Base-by-base conservation (phyloP, 2,329 filamentous ascomycete species). In the Sarocladium brachiariae region DNA sequence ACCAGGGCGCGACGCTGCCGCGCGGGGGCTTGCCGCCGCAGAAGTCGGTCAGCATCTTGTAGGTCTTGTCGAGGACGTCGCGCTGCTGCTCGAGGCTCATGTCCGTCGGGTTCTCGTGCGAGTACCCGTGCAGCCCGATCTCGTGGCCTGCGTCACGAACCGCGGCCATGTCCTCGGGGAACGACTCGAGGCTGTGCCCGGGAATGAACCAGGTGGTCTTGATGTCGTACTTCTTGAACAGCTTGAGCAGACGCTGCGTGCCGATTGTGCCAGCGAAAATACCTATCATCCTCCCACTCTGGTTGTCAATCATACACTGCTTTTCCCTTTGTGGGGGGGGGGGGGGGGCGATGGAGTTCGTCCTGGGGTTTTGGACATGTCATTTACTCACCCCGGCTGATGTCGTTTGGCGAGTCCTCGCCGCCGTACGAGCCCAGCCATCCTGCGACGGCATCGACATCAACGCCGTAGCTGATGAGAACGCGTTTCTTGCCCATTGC, bases 401-500 rank as follows among this genome's bases (percentile, higher is more conserved):
- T 88, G 57, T 89, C 86, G 59, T 76, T 86, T 1, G 78, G 81
- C 7, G 78, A 84, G 61, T 89, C 85, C 63, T 89, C 78, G 33
- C 86, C 84, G 14, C 83, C 83, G 58, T 90, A 89, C 0, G 80
- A 86, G 1, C 86, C 86, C 1, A 89, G 71, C 86, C 86, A 89
- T 8, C 86, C 84, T 1, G 84, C 80, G 2, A 89, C 83, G n/a
- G 84, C 85, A 56, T 89, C 85, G 23, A 89, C 83, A 54, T 89
- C 86, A 21, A 89, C 81, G 2, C 84, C 83, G 58, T 87, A 87
- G 56, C 77, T 73, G 24, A 65, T 58, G 41, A 67, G 61, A 54
- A 67, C 65, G 9, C 65, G 61, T 56, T 67, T 67, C 56, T 66
- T 67, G 34, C 59, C 64, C 65, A 68, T 68, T 7, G 18, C 13